A percentile compares a stretch with the other conserved stretches of the same genome.
Conservation (phyloP, 2,329 filamentous ascomycete genomes). For the Xylariaceae sp. region DNA sequence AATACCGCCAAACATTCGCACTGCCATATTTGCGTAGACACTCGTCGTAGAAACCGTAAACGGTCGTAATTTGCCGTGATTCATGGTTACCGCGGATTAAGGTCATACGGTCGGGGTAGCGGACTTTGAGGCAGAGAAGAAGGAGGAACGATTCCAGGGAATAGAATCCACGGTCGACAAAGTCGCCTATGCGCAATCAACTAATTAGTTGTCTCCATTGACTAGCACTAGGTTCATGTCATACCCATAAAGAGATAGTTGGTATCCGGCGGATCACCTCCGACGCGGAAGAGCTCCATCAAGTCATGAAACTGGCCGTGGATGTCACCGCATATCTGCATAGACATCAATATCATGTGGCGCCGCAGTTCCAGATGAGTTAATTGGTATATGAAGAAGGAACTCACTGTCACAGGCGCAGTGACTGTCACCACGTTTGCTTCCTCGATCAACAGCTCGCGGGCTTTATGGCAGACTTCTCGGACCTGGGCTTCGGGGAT, state of each 20-base stretch:
- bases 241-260: slow-evolving; percentile 97
- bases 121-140: slow-evolving; percentile 93
- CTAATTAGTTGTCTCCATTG: slow-evolving; percentile 19
- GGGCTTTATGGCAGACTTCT: slow-evolving; percentile 95
- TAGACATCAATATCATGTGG: slow-evolving; percentile 21
- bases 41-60: slow-evolving; percentile 98
- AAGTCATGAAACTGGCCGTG: slow-evolving; percentile 96
- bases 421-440: slow-evolving; percentile 96
- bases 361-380: neutral
- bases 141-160: slow-evolving; percentile 96
- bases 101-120: slow-evolving; percentile 96
- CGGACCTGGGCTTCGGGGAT: slow-evolving; percentile 96
- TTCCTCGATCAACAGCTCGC: slow-evolving; percentile 95
- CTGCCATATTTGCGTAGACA: slow-evolving; percentile 95
- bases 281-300: slow-evolving; percentile 95
- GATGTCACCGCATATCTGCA: slow-evolving; percentile 91
- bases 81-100: slow-evolving; percentile 95
- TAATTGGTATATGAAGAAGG: neutral
- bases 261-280: slow-evolving; percentile 91
- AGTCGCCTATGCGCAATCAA: slow-evolving; percentile 72
- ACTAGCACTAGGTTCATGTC: slow-evolving; percentile 19
- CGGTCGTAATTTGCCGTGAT: slow-evolving; percentile 94
- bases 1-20: slow-evolving; percentile 96
- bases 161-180: slow-evolving; percentile 98
- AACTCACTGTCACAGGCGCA: slow-evolving; percentile 84